Base-by-base conservation (phyloP, 371 early-diverging fungal genomes). In the Apophysomyces ossiformis region DNA sequence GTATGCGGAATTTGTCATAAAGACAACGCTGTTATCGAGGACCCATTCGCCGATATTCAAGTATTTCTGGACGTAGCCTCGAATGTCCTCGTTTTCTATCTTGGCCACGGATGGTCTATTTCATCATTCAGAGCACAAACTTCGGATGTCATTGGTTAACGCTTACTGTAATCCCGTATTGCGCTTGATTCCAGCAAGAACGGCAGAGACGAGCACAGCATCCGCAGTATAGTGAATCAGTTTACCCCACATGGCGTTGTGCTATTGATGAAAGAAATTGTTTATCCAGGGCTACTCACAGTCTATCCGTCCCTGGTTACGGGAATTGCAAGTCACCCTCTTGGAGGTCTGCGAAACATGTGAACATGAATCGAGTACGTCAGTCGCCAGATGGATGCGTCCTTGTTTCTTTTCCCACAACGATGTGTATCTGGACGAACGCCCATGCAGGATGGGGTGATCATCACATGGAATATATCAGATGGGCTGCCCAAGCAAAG, bases 151-250 rank as follows among this genome's bases (percentile, higher is more conserved):
- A 4, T 60, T 70, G 61, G 38, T 44, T 7, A 0, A 58, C 3
- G 67, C 79, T 79, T 85, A 88, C 88, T 81, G 76, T 46, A 84
- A 67, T 21, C 92, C 93, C 1, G 92, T 82, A 65, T 88, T 86
- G 66, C 90, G 82, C 65, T 87, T 89, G 60, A 92, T 88, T 9
- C 93, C 92, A 7, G 93, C 93, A 60, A 93, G 83, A 13, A 85
- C 86, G 15, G 92, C 83, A 15, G 93, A 91, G 43, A 93, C 76
- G 16, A 93, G 83, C 41, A 89, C 82, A 35, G 90, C 87, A 73
- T 93, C 93, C 37, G 87, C 82, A 13, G 91, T 79, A 61, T 84
- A 77, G 72, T 92, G 93, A 57, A 91, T 71, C 38, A 90, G 35
- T 46, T 79, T 84, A 46, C 87, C 81, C 68, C 88, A 75, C 87